Evolutionary conservation across 2,329 filamentous ascomycete species (phyloP).

Genomic region (Helotiales sp.): DNA sequence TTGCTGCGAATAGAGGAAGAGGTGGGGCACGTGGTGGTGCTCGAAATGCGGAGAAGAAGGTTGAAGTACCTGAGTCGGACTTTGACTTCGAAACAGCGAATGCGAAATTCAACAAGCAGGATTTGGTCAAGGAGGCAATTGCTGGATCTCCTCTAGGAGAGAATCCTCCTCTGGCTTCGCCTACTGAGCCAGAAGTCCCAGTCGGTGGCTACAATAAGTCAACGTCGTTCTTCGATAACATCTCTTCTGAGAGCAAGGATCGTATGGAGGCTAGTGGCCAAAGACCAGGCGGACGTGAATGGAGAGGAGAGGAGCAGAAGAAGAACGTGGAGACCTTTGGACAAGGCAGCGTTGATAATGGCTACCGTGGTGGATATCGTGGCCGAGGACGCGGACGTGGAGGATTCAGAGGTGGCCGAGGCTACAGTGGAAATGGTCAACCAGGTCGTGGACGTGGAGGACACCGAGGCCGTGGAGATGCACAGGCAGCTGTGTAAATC

Average conservation of each 20-base stretch:
- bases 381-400: constrained; percentile 69
- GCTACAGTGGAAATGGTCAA: constrained; percentile 27
- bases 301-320: constrained; percentile 89
- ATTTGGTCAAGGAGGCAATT: constrained; percentile 85
- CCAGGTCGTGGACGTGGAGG: constrained; percentile 36
- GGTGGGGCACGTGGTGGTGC: constrained; percentile 51
- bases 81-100: constrained; percentile 90
- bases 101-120: constrained; percentile 86
- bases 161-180: constrained; percentile 49
- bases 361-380: constrained; percentile 73
- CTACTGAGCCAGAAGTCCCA: constrained; percentile 50
- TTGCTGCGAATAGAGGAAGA: constrained; percentile 45
- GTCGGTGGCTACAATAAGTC: constrained; percentile 81
- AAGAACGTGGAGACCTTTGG: constrained; percentile 98
- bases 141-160: constrained; percentile 73
- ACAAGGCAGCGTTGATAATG: constrained; percentile 89
- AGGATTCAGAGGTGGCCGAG: constrained; percentile 42
- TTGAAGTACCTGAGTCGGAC: constrained; percentile 88
- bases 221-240: constrained; percentile 96
- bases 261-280: constrained; percentile 73
- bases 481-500: constrained; percentile 35
- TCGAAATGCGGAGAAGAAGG: constrained; percentile 59
- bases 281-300: constrained; percentile 80
- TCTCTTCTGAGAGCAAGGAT: constrained; percentile 91
- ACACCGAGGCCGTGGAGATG: constrained; percentile 39